Evolutionary conservation across 345 rosid genomes (phyloP), one percentile per base, ranked within the genome.

Genomic region (Lepidium didymum): DNA sequence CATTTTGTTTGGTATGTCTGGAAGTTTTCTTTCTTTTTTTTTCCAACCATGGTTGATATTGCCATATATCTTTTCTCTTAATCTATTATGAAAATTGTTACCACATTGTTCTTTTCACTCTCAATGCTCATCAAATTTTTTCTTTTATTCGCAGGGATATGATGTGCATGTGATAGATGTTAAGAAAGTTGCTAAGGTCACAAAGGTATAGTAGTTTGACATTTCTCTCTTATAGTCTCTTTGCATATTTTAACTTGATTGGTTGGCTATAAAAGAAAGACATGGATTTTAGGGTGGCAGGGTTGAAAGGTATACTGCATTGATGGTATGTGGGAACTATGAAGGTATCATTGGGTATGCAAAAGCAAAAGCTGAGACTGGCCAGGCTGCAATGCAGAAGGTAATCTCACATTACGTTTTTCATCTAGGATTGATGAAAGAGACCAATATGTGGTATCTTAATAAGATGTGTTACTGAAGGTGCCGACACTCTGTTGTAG

Each of bases 261-360:
- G 45, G 41, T 61, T 54, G 73, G 52, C n/a, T 19, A 56, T 76
- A 44, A 60, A 15, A 67, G 31, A 60, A 61, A 59, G n/a, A 43
- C 27, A 25, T 35, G 11, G 77, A 21, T 44, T 76, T 51, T 75
- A 88, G 96, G 97, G 94, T 44, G 96, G 92, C 68, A 86, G 84
- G 82, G 87, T 84, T 72, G 75, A 83, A 72, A 87, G 81, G 72
- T 93, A 87, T 82, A 81, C 97, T 54, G 97, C 88, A 40, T 73
- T 93, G 57, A 62, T 93, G 78, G 94, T 89, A 19, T 93, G 98
- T 49, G 97, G 97, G 66, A 93, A 93, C 79, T 87, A 85, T 78
- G 80, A 90, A 60, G 98, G 98, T 68, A 81, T 90, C 70, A 76
- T 93, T 64, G 98, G 97, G 37, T 93, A 66, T 76, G 97, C 97